Base-by-base conservation (phyloP, 169 alveolate genomes). In the Plasmodium adleri region DNA sequence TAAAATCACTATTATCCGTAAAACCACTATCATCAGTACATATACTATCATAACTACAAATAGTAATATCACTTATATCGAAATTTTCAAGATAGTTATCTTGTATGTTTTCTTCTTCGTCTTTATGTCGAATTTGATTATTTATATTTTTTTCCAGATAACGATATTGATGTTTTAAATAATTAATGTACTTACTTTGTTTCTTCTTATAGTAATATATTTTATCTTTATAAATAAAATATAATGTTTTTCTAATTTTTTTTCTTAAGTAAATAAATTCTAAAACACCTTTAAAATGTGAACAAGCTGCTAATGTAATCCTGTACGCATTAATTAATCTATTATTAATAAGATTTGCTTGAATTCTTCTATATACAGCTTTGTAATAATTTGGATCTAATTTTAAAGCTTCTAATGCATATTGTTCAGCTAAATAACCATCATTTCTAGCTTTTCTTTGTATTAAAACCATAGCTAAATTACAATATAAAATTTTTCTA, bases 351-450 rank as follows among this genome's bases (percentile, higher is more conserved):
- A 72, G 50, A 56, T 72, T 72, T 0, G 85, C 85, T 43, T 72
- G 85, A 52, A 72, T 72, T 72, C 85, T 72, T 72, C 85, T 72
- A 56, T 72, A 72, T 50, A 72, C 43, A 24, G 85, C 85, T 56
- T 72, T 72, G 28, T 72, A 72, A 54, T 72, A 72, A 56, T 2
- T 1, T 3, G 85, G 85, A 28, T 72, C 85, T 52, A 72, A 72
- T 52, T 56, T 72, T 50, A 72, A 56, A 24, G 85, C 85, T 72
- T 72, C 85, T 26, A 72, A 15, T 2, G 85, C 66, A 72, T 72
- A 72, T 6, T 13, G 32, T 32, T 72, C 85, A 52, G 85, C 85
- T 50, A 72, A 39, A 28, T 72, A 72, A 22, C 70, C 85, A 56
- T 72, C 85, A 72, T 72, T 72, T 72, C 56, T 72, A 12, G 85